Evolutionary conservation across 1,284 basidiomycete species (phyloP), one percentile per base, ranked within the genome.

Genomic region (Pseudozyma tsukubaensis): DNA sequence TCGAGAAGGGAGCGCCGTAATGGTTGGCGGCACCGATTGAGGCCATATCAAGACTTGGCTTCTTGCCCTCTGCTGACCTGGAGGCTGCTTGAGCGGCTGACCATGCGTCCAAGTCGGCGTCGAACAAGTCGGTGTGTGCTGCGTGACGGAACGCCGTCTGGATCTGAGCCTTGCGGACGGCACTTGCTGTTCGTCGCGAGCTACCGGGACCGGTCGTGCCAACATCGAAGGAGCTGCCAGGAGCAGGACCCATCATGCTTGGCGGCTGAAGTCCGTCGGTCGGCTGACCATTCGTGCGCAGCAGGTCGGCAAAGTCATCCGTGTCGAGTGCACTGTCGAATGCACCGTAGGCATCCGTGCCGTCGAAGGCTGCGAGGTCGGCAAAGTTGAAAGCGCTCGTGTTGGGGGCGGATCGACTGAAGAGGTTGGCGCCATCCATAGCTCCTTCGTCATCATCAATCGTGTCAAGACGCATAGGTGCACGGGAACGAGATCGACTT

Each of bases 401-500:
- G 49, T 60, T 64, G 29, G 76, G 79, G 3, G 75, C 71, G 3
- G 78, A 78, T 34, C 76, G 76, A 24, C 78, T 77, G 39, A 78
- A 72, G 36, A 73, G 18, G 55, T 34, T 45, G 19, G 66, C 24
- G 7, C 62, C 64, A 19, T 74, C 56, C 21, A 56, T 16, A 9
- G 44, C 44, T 7, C 60, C 68, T 47, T 82, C 72, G 49, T 80
- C 77, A 35, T 59, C 57, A 32, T 58, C 55, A 50, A 76, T 76
- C 6, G 78, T 71, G 42, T 72, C 72, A 34, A 81, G 52, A 4
- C 76, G 66, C 37, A 58, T 63, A 1, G 93, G 92, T 80, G 92
- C 91, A 29, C 95, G 91, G 21, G 96, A 97, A 69, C 94, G 89
- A 14, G 94, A 97, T 66, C 94, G 90, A 82, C 93, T 94, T 81